A percentile compares a stretch with the other conserved stretches of the same genome.
Conservation (phyloP, 2,329 filamentous ascomycete genomes). For the Botrytis tulipae region DNA sequence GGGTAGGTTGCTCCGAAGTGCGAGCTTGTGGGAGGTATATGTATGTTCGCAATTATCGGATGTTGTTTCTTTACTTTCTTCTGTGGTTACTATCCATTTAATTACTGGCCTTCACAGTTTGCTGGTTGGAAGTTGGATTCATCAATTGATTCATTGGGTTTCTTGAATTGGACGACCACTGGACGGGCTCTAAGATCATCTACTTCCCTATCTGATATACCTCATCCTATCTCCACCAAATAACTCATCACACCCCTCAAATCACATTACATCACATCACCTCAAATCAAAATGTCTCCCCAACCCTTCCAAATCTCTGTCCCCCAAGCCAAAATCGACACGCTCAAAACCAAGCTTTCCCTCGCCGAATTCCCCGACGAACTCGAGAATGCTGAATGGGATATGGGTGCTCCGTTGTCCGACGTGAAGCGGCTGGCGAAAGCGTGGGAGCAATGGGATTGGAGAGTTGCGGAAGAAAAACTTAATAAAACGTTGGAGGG, state of each 20-base stretch:
- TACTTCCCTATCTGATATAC: background rate
- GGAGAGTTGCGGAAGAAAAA: conserved; percentile 56
- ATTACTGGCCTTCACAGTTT: no score
- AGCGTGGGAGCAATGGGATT: conserved; percentile 61
- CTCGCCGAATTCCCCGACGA: conserved; percentile 57
- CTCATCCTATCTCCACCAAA: no score
- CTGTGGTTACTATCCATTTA: no score
- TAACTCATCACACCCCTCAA: background rate
- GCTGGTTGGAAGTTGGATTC: no score
- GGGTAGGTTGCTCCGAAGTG: no score
- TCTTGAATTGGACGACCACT: no score
- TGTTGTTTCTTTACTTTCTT: no score
- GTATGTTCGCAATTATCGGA: no score
- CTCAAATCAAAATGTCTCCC: conserved; percentile 26
- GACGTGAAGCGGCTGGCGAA: conserved; percentile 58
- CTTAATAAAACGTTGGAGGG: conserved; percentile 49
- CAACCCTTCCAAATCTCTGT: conserved; percentile 49
- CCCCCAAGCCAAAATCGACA: conserved; percentile 50
- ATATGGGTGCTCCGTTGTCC: conserved; percentile 57
- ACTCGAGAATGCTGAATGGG: conserved; percentile 51
- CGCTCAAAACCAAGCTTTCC: conserved; percentile 55
- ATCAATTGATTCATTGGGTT: no score
- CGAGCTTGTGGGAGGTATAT: no score
- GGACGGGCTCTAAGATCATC: no score
- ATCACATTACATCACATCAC: background rate